phyloP scores from a whole-genome alignment of 495 filamentous ascomycete species.

The Chaetomidium leptoderma region DNA sequence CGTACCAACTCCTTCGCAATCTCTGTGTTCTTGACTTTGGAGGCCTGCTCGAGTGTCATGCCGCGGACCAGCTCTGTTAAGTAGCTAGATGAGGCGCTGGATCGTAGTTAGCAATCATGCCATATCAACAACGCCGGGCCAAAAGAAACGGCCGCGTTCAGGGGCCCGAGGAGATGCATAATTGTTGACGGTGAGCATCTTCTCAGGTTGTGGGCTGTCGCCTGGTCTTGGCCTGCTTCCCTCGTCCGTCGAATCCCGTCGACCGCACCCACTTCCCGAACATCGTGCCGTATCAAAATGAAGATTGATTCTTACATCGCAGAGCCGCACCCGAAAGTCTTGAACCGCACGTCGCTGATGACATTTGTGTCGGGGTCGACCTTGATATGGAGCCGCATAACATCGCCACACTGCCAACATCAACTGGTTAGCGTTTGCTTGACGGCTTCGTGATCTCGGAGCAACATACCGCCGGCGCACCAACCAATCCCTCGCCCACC shows the following conservation, averaged over 20 bases:
- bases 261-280: not conserved
- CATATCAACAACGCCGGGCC: not conserved
- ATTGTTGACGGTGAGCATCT: not conserved
- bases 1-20: conserved; percentile 82
- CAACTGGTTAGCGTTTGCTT: not conserved
- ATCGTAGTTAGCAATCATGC: conserved; percentile 13
- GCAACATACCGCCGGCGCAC: conserved; percentile 68
- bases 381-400: conserved; percentile 98
- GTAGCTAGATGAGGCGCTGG: conserved; percentile 60
- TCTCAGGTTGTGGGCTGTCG: not conserved
- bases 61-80: conserved; percentile 88
- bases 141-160: not conserved
- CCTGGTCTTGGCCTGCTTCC: not conserved
- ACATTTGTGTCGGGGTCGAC: conserved; percentile 85
- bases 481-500: conserved; percentile 96
- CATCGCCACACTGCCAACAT: conserved; percentile 65
- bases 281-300: not conserved
- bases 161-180: too few relatives aligned
- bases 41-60: conserved; percentile 93
- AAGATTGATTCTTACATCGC: conserved; percentile 63
- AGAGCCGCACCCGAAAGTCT: conserved; percentile 96
- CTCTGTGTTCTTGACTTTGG: conserved; percentile 88
- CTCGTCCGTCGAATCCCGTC: not conserved
- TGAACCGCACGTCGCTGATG: conserved; percentile 81
- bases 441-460: not conserved